Percentiles rank a stretch among this genome's conserved stretches.
These are phyloP conservation scores for Aegilops umbellulata DNA, from an alignment of 176 grass and related monocot genomes.

Conservation along the genomic window DNA sequence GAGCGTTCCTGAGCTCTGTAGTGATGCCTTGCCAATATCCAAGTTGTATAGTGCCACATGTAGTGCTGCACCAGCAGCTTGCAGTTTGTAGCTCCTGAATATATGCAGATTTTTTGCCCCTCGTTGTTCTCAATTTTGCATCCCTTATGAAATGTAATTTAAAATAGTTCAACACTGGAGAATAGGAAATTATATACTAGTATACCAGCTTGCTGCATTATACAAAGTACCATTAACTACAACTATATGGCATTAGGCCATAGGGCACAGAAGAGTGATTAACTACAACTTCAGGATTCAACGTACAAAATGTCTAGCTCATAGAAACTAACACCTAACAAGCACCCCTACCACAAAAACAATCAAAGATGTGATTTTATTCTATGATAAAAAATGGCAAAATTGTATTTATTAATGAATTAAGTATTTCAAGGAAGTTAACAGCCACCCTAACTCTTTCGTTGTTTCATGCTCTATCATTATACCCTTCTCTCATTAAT, in stretches of 20 bases:
- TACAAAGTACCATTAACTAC: no score
- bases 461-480: background rate
- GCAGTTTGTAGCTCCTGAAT: slow-evolving; percentile 24
- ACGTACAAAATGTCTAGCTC: no score
- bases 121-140: background rate
- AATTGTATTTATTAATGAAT: background rate
- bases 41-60: no score
- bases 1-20: slow-evolving; percentile 43
- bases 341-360: no score
- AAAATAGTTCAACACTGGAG: slow-evolving; percentile 5
- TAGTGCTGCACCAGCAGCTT: background rate
- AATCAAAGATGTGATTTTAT: background rate
- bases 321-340: no score
- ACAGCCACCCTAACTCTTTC: background rate
- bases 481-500: background rate
- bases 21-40: slow-evolving; percentile 7
- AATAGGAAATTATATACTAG: background rate
- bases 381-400: background rate
- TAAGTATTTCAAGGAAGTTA: background rate
- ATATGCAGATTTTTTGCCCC: background rate
- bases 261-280: no score
- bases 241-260: no score
- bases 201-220: no score
- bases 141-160: no score
- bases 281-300: no score